Evolutionary conservation across 2,329 filamentous ascomycete genomes (phyloP), one percentile per base, ranked within the genome.

Genomic region (Ophiosphaerella korrae): DNA sequence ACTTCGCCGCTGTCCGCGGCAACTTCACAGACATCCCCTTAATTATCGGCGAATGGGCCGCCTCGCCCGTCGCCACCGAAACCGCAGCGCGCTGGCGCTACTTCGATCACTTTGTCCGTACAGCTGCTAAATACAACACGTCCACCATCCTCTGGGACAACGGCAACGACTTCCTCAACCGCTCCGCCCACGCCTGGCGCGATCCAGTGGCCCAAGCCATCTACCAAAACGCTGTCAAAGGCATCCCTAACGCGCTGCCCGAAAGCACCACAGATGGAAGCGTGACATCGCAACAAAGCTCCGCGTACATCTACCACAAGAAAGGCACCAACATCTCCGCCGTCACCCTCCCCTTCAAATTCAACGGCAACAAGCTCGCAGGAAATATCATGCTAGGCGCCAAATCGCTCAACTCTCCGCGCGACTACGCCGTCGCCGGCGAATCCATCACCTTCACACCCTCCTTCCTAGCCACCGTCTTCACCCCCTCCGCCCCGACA

Each of bases 121-220:
- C 76, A 0, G 79, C 80, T 0, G 74, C 70, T 1, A 75, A 78
- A 39, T 80, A 83, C 57, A 74, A 79, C 53, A 82, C 80, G 7
- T 68, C 78, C 1, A 75, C 78, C 3, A 72, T 85, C 1, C 64
- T 86, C 5, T 86, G 83, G 84, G 84, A 86, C 61, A 86, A 85
- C 50, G 82, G 83, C 0, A 63, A 75, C 2, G 83, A 85, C 57
- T 79, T 82, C 35, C 73, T 84, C 9, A 74, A 85, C 57, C 79
- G 83, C 33, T 69, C 68, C 2, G 72, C 77, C 0, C 74, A 77
- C 39, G 58, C 62, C 2, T 86, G 82, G 81, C 73, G 78, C 14
- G 84, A 86, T 53, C 69, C 74, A 0, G 75, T 78, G 0, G 75
- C 76, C 0, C 63, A 82, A 4, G 70, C 76, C 5, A 80, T 86